Base-by-base conservation (phyloP, 345 rosid species). In the Populus pruinosa region DNA sequence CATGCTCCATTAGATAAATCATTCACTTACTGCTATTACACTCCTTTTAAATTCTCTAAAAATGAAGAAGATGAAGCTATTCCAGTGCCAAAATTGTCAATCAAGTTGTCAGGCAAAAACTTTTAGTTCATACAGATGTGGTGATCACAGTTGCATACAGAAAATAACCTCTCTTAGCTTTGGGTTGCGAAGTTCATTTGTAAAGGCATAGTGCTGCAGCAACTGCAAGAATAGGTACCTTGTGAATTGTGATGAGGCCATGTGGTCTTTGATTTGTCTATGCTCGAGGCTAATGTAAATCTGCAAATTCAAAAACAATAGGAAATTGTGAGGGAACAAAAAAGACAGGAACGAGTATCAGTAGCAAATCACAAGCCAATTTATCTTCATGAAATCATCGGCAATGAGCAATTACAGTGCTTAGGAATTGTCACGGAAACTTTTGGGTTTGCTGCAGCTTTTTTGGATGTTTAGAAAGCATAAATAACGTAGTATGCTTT, bases 181-280 rank as follows among this genome's bases (percentile, higher is more conserved):
- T 41, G 16, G 50, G 13, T 76, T 67, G 63, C 33, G 6, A 55
- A 17, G 50, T 44, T 44, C 50, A 47, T 13, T 47, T 47, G 18
- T 13, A 4, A 44, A 14, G 50, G 16, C 50, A 47, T 7, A 13
- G 47, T 41, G 16, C 18, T 47, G n/a, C 74, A 29, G n/a, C 50
- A 49, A 63, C 70, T 70, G 53, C 67, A 29, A 70, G 75, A 38
- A 44, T 18, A 66, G 35, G 33, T 66, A 35, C 29, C 47, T 72
- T 65, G 64, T 55, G 49, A 47, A 43, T 72, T 65, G 53, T 55
- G 39, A 13, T 56, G 4, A 49, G 21, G 61, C 29, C 36, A 33
- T 29, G 43, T 4, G 50, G 23, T 35, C 62, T 64, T 59, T 5
- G 31, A 62, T 7, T 25, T 63, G 38, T 53, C 38, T 36, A 11